Conservation (phyloP, 2,329 filamentous ascomycete genomes). For the Sporothrix dimorphospora region DNA sequence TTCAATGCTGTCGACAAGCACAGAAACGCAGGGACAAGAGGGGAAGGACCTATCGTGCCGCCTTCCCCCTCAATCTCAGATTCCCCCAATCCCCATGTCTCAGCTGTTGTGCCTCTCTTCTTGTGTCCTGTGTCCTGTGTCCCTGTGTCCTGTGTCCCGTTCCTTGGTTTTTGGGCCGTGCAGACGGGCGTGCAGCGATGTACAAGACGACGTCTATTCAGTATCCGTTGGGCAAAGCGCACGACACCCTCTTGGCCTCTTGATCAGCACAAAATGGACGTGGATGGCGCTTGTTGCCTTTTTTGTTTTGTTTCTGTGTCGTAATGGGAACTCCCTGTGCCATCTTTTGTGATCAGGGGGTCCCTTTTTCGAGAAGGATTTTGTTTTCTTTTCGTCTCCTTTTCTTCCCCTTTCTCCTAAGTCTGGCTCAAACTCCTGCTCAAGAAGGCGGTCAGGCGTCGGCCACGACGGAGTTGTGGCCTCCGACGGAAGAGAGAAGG, state of each 20-base stretch:
- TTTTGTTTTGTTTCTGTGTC: background rate
- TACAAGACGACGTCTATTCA: slow-evolving; percentile 16
- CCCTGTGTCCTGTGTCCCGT: background rate
- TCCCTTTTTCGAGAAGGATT: background rate
- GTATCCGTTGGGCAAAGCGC: background rate
- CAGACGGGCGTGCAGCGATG: background rate
- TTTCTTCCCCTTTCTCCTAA: background rate
- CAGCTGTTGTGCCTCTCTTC: background rate
- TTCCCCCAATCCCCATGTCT: background rate
- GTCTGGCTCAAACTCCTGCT: background rate
- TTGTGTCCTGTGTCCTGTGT: background rate
- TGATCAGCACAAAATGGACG: too few species aligned
- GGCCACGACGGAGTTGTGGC: background rate
- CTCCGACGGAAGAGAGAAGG: background rate
- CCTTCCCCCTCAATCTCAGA: background rate
- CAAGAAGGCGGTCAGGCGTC: background rate
- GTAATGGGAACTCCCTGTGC: background rate
- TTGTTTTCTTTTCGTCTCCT: background rate
- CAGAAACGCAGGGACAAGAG: background rate
- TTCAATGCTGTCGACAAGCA: background rate
- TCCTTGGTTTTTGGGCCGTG: background rate
- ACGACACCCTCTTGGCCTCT: background rate
- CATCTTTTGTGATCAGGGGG: background rate
- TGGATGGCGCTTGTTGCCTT: background rate
- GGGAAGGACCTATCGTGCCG: background rate